Base-by-base conservation (phyloP, 495 filamentous ascomycete species). In the Xylaria castorea region DNA sequence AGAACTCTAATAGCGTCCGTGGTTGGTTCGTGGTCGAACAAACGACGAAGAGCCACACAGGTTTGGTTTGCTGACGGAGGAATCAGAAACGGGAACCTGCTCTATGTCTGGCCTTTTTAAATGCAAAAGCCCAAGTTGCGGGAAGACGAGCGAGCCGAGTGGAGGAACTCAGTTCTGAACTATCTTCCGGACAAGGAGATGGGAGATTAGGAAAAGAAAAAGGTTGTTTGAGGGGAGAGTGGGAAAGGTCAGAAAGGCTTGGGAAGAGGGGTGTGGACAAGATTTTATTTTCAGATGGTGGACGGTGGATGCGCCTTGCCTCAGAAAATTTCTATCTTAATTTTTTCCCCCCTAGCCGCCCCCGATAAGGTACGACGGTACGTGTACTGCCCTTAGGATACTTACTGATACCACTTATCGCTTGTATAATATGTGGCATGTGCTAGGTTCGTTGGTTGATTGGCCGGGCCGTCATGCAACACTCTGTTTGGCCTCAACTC, bases 91-190 rank as follows among this genome's bases (percentile, higher is more conserved):
- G 69, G n/a, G 34, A 73, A 61, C 50, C 71, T 67, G 62, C 62
- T 62, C 66, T 65, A 57, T 16, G 38, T 63, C n/a, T 44, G 53
- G 53, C 53, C 27, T 57, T 32, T 32, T 27, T 25, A 22, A 22
- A 3, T 12, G 36, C 25, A 12, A 32, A 53, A 51, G 46, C 22
- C 66, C 71, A 75, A 9, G 42, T 44, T 30, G 42, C 57, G 22
- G 65, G 62, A 75, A 76, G 71, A 76, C 50, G 44, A 72, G 73
- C 18, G 55, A 68, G 48, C 75, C 65, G 70, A 76, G 75, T 74
- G 68, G 66, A 76, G 72, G 61, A 58, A 60, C 75, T 79, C 77
- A 76, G 75, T 40, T 68, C 66, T 66, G 50, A 51, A 38, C 77
- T 71, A 68, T 74, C 75, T 72, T 76, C 75, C 68, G 63, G 22